Evolutionary conservation across 805 yeast genomes (phyloP), one percentile per base, ranked within the genome.

Genomic region (Saccharomyces jurei): DNA sequence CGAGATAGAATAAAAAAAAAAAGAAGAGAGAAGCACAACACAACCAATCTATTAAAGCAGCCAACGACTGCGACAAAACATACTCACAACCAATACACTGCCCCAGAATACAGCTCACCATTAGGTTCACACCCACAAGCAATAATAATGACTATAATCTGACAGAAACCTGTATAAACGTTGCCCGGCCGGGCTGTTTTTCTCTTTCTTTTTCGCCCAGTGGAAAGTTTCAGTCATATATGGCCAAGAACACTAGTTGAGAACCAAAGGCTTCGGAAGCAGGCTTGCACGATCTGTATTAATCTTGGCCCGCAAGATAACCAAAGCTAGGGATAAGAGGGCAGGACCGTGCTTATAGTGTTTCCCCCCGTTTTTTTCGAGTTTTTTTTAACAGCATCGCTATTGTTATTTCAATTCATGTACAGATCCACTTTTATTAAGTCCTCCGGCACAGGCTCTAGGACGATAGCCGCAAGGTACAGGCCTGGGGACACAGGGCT

Each of bases 291-390:
- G 49, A n/a, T 27, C 31, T 3, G 22, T 29, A 17, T 25, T 17
- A 25, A 6, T 36, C 4, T 10, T 6, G 47, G 47, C 27, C 50
- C 52, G 28, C 52, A 50, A 52, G 56, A 51, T 29, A 48, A 13
- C 54, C 48, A 17, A 41, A 47, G 46, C 48, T 52, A 28, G 50
- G 46, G 14, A 41, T 46, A 29, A 51, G 50, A 51, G 54, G 49
- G 32, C 52, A 49, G 28, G 13, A 46, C 22, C 52, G 56, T 31
- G 54, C 53, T 46, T 22, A 49, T 25, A 49, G 44, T 36, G 44
- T 36, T 36, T 36, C 44, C 13, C 9, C 21, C 26, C 26, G 26
- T 10, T 17, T 17, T 36, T 36, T 36, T 36, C 22, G 25, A 17
- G 22, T n/a, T 8, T 17, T 36, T 36, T 36, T 17, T 9, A 17